Conservation (phyloP, 2,329 filamentous ascomycete species). For the Coniochaeta sp. region DNA sequence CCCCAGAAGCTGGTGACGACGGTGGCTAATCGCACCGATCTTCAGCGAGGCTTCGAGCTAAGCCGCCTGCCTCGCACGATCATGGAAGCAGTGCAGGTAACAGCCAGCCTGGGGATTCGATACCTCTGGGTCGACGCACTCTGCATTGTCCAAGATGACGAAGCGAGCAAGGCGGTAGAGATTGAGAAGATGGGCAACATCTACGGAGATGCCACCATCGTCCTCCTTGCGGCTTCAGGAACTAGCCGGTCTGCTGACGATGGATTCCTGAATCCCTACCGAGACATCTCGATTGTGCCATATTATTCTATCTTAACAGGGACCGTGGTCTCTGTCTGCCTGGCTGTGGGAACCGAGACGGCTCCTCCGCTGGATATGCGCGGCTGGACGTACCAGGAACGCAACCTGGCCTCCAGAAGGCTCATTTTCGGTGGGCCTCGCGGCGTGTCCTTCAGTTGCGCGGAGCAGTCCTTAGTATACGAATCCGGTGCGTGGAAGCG, state of each 20-base stretch:
- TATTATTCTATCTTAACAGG: not conserved
- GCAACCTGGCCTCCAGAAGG: not conserved
- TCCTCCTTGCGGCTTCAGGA: not conserved
- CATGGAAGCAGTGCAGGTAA: not conserved
- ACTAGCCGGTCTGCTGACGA: not conserved
- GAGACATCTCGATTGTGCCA: not conserved
- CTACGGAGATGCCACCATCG: not conserved
- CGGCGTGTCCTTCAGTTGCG: slow-evolving; percentile 1
- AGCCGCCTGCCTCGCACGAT: not conserved
- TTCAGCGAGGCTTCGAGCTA: not conserved
- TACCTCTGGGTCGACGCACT: slow-evolving; percentile 1
- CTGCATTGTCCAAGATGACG: slow-evolving; percentile 1
- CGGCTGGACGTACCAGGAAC: slow-evolving; percentile 6
- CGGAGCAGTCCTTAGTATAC: not conserved
- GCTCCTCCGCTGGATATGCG: not conserved
- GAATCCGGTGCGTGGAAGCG: not conserved
- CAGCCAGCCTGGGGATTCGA: not conserved
- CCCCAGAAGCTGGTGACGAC: not conserved
- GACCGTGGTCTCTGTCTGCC: not conserved
- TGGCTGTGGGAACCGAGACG: not conserved
- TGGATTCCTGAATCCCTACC: not conserved
- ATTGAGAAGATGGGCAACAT: not conserved
- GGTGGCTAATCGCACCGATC: not conserved
- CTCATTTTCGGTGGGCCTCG: not conserved
- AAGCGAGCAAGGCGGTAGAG: not conserved